Percentiles rank a stretch among this genome's conserved stretches.
Conservation (phyloP, 179 eudicot genomes). For the Actinidia polygama region DNA sequence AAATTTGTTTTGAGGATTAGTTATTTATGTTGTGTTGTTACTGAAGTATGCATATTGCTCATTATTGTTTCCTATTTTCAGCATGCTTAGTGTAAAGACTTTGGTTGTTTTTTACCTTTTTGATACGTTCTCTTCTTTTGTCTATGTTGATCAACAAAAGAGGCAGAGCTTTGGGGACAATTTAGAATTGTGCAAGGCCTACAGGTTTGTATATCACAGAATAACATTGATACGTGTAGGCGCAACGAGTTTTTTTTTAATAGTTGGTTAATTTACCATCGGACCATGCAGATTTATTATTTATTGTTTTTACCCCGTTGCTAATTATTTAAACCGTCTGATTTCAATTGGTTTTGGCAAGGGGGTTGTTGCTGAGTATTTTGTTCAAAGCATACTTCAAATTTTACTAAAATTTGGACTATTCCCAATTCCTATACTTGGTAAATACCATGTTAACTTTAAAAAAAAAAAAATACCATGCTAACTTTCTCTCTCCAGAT, state of each 20-base stretch:
- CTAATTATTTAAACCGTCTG: neutral
- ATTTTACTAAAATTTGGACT: slow-evolving; percentile 85
- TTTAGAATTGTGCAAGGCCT: too few relatives aligned
- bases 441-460: slow-evolving; percentile 38
- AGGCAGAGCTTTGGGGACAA: too few relatives aligned
- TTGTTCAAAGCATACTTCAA: slow-evolving; percentile 94
- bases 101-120: too few relatives aligned
- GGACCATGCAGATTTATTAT: neutral
- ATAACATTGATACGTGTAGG: neutral
- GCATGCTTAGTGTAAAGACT: too few relatives aligned
- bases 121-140: too few relatives aligned
- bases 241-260: neutral
- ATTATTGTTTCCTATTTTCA: too few relatives aligned
- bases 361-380: slow-evolving; percentile 98
- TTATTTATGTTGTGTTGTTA: too few relatives aligned
- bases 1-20: too few relatives aligned
- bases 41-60: too few relatives aligned
- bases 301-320: slow-evolving; percentile 8
- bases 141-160: too few relatives aligned
- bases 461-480: slow-evolving; percentile 30
- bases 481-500: slow-evolving; percentile 1
- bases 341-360: slow-evolving; percentile 27
- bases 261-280: neutral
- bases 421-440: slow-evolving; percentile 72
- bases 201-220: too few relatives aligned